Evolutionary conservation across 345 rosid genomes (phyloP).

Genomic region (Moringa oleifera): DNA sequence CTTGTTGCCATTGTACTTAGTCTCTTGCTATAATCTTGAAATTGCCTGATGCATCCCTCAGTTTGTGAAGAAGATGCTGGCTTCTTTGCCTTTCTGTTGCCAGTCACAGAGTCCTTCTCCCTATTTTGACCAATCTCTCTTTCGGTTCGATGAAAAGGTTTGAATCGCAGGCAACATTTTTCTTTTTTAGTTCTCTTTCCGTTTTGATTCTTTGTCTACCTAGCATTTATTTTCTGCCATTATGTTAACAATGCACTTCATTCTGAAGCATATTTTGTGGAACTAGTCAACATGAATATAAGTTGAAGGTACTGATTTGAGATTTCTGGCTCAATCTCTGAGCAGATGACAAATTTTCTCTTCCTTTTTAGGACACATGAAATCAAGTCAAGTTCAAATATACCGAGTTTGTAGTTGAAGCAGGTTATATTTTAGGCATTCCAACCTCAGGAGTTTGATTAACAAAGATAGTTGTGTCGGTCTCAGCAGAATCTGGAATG

Average conservation of each 20-base stretch:
- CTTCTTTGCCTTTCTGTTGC: constrained; percentile 70
- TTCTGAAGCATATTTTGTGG: neutral
- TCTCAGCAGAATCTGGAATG: too few species aligned
- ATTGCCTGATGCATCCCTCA: constrained; percentile 26
- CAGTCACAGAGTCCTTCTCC: constrained; percentile 99
- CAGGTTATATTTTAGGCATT: neutral
- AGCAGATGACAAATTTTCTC: neutral
- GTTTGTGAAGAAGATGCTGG: constrained; percentile 91
- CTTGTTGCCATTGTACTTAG: neutral
- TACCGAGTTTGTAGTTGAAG: neutral
- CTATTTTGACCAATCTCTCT: constrained; percentile 89
- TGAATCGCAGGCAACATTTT: constrained; percentile 18
- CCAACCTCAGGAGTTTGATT: neutral
- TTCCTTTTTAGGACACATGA: too few species aligned
- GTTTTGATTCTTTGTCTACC: neutral
- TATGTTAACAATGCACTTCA: neutral
- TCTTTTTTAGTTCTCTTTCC: neutral
- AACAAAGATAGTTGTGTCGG: neutral
- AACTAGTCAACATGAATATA: neutral
- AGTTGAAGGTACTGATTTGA: neutral
- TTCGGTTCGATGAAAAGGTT: constrained; percentile 94
- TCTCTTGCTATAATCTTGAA: neutral
- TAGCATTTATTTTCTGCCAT: neutral
- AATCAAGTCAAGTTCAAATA: neutral
- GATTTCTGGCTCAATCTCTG: neutral